Conservation (phyloP, 805 yeast genomes). For the Saturnispora gosingensis region DNA sequence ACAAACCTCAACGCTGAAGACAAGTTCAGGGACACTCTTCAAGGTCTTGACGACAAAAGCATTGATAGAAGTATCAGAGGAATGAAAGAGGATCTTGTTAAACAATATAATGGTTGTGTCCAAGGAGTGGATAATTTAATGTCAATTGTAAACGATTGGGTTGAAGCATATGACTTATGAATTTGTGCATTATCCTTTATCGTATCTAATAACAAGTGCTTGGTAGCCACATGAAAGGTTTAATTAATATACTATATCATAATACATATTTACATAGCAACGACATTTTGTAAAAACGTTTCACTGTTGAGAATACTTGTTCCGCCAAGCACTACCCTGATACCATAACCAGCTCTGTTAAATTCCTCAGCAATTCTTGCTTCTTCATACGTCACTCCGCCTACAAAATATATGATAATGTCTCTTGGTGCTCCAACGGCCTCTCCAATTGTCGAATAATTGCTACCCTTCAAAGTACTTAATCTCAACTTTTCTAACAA, state of each 20-base stretch:
- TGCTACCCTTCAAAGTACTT: conserved; percentile 12
- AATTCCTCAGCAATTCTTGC: conserved; percentile 72
- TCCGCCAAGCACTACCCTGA: conserved; percentile 76
- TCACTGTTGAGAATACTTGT: conserved; percentile 46
- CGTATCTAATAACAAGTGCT: too few species aligned
- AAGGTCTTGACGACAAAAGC: conserved; percentile 21
- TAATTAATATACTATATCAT: conserved; percentile 10
- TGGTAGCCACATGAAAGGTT: neutral
- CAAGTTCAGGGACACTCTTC: conserved; percentile 35
- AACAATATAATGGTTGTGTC: conserved; percentile 51
- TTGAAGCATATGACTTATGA: conserved; percentile 55
- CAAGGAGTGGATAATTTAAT: conserved; percentile 65
- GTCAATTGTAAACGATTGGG: conserved; percentile 61
- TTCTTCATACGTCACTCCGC: conserved; percentile 92
- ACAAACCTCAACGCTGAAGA: conserved; percentile 72
- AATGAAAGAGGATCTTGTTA: conserved; percentile 33
- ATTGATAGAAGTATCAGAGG: conserved; percentile 25
- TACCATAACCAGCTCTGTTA: conserved; percentile 44
- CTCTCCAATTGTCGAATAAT: conserved; percentile 16
- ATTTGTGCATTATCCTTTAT: conserved; percentile 6
- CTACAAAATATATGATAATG: conserved; percentile 63
- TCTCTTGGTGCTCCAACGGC: conserved; percentile 39
- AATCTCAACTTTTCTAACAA: conserved; percentile 35
- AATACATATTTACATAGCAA: conserved; percentile 5
- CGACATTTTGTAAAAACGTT: conserved; percentile 28